phyloP scores from a whole-genome alignment of 169 alveolate species.

The Plasmodium sp. region DNA sequence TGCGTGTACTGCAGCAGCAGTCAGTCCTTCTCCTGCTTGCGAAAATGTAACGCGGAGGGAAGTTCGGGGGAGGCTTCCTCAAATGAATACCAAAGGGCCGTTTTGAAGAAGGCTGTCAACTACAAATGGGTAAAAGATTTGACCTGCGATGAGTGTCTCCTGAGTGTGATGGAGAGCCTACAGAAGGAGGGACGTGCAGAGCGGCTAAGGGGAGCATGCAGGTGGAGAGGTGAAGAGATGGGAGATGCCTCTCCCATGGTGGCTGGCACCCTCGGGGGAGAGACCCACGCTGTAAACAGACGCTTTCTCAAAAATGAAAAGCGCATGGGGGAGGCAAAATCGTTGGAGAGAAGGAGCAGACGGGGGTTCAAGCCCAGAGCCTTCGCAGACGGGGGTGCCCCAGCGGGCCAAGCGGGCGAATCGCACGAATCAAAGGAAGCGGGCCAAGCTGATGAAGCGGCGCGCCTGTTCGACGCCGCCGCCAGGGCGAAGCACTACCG shows the following conservation, averaged over 20 bases:
- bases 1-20: constrained; percentile 41
- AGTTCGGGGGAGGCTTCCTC: neutral
- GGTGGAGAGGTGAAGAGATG: neutral
- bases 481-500: constrained; percentile 27
- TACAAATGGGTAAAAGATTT: constrained; percentile 62
- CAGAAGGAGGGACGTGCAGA: neutral
- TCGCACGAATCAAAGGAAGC: neutral
- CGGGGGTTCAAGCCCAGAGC: constrained; percentile 8
- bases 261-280: neutral
- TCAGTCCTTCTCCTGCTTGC: constrained; percentile 30
- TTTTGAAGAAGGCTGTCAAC: neutral
- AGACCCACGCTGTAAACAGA: neutral
- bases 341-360: neutral
- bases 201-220: neutral
- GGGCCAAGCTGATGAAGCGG: neutral
- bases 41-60: neutral
- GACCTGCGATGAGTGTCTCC: constrained; percentile 20
- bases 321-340: neutral
- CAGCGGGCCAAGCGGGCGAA: no score
- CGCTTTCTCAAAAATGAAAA: constrained; percentile 13
- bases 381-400: neutral
- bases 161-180: neutral
- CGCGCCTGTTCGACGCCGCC: constrained; percentile 1
- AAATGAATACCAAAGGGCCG: constrained; percentile 42
- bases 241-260: neutral